These are phyloP conservation scores for Starmerella bombicola DNA, from an alignment of 805 yeast genomes.

Conservation along the genomic window DNA sequence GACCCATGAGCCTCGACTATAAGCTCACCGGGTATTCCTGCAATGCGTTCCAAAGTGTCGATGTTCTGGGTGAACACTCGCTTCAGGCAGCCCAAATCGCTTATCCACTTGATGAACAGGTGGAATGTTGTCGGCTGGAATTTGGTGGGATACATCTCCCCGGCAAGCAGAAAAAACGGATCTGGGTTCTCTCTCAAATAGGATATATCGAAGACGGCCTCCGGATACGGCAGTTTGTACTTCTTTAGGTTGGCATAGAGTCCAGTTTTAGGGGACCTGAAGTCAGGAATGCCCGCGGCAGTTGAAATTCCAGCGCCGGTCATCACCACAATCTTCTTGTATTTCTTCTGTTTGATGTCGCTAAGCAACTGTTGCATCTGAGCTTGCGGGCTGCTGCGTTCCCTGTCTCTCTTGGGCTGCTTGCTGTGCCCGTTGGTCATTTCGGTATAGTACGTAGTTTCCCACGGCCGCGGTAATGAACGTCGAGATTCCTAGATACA, in stretches of 20 bases:
- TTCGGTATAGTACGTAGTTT: conserved; percentile 18
- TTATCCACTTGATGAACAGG: conserved; percentile 51
- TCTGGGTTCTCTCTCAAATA: conserved; percentile 63
- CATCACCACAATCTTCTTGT: conserved; percentile 28
- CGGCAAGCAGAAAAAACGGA: conserved; percentile 75
- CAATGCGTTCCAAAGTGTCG: conserved; percentile 77
- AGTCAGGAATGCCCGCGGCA: conserved; percentile 89
- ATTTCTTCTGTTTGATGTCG: conserved; percentile 16
- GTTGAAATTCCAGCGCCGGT: conserved; percentile 94
- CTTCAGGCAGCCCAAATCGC: conserved; percentile 47
- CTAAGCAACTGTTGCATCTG: conserved; percentile 7
- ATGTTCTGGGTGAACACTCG: conserved; percentile 87
- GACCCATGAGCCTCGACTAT: conserved; percentile 93
- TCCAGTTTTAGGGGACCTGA: conserved; percentile 73
- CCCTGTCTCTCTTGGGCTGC: not conserved
- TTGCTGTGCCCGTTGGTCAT: conserved; percentile 13
- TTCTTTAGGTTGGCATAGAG: conserved; percentile 62
- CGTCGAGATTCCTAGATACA: conserved; percentile 18
- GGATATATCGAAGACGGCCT: conserved; percentile 87
- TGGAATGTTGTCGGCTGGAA: conserved; percentile 78
- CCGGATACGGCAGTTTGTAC: conserved; percentile 76
- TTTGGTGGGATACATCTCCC: conserved; percentile 78
- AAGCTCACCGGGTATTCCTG: conserved; percentile 53
- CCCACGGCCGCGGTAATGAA: conserved; percentile 20
- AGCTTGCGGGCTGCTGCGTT: not conserved